Evolutionary conservation across 306 rosid genomes (phyloP).

Genomic region (Trifolium pratense): DNA sequence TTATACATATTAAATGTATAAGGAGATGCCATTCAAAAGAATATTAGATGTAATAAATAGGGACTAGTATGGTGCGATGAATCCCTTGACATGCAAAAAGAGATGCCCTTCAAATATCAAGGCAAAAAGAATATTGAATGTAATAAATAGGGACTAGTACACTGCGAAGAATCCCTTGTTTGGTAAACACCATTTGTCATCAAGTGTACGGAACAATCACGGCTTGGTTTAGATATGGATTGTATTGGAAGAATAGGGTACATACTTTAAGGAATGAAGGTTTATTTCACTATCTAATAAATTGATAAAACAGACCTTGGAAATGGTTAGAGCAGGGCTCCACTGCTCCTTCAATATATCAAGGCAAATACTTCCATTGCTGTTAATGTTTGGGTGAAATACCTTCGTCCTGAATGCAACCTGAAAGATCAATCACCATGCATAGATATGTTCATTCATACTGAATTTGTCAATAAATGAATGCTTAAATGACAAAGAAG

Average conservation of each 20-base stretch:
- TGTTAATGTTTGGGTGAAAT: slow-evolving; percentile 89
- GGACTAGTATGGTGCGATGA: no score
- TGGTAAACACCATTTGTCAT: background rate
- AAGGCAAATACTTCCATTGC: slow-evolving; percentile 88
- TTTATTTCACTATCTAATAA: background rate
- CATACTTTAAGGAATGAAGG: background rate
- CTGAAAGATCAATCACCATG: slow-evolving; percentile 53
- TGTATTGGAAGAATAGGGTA: background rate
- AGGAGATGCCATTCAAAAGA: no score
- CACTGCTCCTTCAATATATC: slow-evolving; percentile 93
- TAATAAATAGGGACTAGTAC: no score
- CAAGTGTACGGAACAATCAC: background rate
- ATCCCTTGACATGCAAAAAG: no score
- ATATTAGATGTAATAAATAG: no score
- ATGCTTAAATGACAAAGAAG: slow-evolving; percentile 9
- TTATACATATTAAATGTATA: no score
- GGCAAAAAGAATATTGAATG: no score
- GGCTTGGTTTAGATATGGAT: background rate
- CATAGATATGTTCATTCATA: background rate
- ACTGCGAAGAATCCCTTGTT: background rate
- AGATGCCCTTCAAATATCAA: no score
- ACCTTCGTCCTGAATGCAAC: slow-evolving; percentile 94
- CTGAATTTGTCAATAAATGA: background rate
- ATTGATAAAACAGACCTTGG: slow-evolving; percentile 61
- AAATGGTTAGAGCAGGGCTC: slow-evolving; percentile 94